A percentile compares a stretch with the other conserved stretches of the same genome.
Conservation (phyloP, 371 early-diverging fungal species). For the Rhizopus sp. region DNA sequence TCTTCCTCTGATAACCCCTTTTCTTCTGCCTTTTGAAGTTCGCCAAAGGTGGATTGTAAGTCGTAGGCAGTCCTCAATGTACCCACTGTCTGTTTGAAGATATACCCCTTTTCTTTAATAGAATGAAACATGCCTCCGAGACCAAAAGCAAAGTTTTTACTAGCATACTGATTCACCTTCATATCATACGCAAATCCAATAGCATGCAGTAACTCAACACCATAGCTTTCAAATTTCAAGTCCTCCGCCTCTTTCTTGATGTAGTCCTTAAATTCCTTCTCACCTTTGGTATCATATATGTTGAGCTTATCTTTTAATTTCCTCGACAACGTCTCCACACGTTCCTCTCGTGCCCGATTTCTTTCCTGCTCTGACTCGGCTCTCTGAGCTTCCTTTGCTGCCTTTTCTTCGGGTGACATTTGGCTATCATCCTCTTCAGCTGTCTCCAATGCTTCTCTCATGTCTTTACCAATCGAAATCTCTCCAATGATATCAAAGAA, state of each 20-base stretch:
- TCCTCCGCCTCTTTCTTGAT: conserved; percentile 83
- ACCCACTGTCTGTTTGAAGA: conserved; percentile 87
- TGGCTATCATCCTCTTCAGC: conserved; percentile 46
- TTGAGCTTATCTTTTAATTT: conserved; percentile 74
- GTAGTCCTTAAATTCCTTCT: conserved; percentile 64
- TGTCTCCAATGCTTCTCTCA: conserved; percentile 77
- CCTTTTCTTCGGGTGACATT: conserved; percentile 62
- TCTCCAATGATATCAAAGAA: conserved; percentile 96
- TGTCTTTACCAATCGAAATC: conserved; percentile 91
- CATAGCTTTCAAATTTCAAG: conserved; percentile 87
- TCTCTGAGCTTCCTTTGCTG: conserved; percentile 53
- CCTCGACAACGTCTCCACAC: conserved; percentile 68
- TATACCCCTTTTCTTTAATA: conserved; percentile 79
- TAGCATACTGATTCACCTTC: conserved; percentile 86
- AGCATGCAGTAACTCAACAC: conserved; percentile 91
- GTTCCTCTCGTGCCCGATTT: conserved; percentile 62
- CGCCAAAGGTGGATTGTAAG: conserved; percentile 83
- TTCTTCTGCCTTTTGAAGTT: conserved; percentile 88
- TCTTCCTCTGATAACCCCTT: conserved; percentile 67
- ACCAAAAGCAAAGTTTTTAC: conserved; percentile 71
- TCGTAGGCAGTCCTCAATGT: conserved; percentile 90
- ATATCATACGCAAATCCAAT: conserved; percentile 88
- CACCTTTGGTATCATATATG: conserved; percentile 57
- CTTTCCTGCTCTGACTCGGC: conserved; percentile 38
- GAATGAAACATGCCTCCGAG: conserved; percentile 70